Conservation (phyloP, 352 stramenopile genomes). For the Globisporangium parvum region DNA sequence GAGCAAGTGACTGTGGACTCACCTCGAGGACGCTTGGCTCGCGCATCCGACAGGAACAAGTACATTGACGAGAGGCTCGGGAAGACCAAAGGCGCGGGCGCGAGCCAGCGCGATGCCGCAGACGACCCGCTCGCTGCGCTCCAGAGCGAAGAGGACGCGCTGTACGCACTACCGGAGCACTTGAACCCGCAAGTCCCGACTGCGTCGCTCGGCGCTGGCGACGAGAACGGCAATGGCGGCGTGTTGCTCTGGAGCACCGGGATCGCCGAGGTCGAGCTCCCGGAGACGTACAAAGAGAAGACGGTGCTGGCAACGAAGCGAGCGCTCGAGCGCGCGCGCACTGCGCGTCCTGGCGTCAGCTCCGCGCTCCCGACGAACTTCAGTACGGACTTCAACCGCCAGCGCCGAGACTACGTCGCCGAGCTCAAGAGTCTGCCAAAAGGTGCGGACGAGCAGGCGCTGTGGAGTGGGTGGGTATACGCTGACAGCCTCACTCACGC, state of each 20-base stretch:
- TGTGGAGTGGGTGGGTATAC: too few species aligned
- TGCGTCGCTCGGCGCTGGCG: conserved; percentile 20
- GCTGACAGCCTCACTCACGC: too few species aligned
- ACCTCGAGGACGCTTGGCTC: neutral
- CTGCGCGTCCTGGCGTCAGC: conserved; percentile 17
- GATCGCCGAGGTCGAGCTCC: conserved; percentile 78
- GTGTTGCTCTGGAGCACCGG: conserved; percentile 74
- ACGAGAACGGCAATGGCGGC: conserved; percentile 42
- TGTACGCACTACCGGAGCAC: conserved; percentile 61
- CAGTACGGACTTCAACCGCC: conserved; percentile 73
- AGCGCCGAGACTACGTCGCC: conserved; percentile 54
- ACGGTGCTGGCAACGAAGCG: conserved; percentile 41
- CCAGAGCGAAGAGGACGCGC: conserved; percentile 47
- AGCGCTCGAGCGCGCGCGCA: conserved; percentile 32
- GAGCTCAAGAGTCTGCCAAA: conserved; percentile 64
- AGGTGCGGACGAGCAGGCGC: neutral
- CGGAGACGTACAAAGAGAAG: conserved; percentile 39
- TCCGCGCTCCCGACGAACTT: conserved; percentile 68
- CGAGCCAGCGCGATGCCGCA: neutral
- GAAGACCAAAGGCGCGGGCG: conserved; percentile 25
- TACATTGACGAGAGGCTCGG: conserved; percentile 77
- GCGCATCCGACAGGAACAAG: conserved; percentile 40
- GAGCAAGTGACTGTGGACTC: too few species aligned
- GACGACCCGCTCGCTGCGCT: conserved; percentile 9
- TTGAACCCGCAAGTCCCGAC: conserved; percentile 42